Evolutionary conservation across 176 grass and related monocot species (phyloP).

Genomic region (Cenchrus americanus): DNA sequence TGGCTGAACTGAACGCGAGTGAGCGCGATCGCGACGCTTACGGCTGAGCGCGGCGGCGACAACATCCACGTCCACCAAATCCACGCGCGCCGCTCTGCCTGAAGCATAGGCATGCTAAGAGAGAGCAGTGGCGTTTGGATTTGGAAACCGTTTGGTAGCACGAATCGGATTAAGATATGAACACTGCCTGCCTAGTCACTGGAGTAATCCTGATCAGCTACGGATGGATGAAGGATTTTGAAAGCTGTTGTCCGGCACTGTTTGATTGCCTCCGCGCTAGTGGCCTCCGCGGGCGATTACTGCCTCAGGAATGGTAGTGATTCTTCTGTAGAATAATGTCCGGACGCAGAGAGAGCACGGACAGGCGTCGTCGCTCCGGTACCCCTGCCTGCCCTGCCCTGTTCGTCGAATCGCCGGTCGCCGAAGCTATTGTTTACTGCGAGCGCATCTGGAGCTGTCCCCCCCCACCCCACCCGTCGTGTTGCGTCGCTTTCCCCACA

Average conservation of each 20-base stretch:
- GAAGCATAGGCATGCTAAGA: no score
- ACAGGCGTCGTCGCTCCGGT: not conserved
- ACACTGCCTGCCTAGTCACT: no score
- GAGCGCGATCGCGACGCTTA: not conserved
- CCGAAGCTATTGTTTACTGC: not conserved
- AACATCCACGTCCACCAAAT: no score
- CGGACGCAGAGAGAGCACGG: not conserved
- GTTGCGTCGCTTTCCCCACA: conserved; percentile 30
- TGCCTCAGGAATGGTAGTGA: not conserved
- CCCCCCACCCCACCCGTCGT: not conserved
- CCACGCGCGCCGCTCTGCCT: no score
- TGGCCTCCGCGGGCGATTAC: no score
- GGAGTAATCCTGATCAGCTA: no score
- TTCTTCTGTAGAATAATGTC: not conserved
- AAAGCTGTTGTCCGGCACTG: no score
- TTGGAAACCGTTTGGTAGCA: no score
- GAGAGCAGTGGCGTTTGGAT: no score
- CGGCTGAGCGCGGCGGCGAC: not conserved
- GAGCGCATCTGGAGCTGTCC: conserved; percentile 13
- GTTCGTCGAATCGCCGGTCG: not conserved
- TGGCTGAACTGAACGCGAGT: not conserved
- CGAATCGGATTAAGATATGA: not conserved
- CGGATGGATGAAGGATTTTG: no score
- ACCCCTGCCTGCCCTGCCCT: not conserved
- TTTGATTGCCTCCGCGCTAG: no score